Evolutionary conservation across 1,284 basidiomycete genomes (phyloP).

Genomic region (Ganoderma sinense): DNA sequence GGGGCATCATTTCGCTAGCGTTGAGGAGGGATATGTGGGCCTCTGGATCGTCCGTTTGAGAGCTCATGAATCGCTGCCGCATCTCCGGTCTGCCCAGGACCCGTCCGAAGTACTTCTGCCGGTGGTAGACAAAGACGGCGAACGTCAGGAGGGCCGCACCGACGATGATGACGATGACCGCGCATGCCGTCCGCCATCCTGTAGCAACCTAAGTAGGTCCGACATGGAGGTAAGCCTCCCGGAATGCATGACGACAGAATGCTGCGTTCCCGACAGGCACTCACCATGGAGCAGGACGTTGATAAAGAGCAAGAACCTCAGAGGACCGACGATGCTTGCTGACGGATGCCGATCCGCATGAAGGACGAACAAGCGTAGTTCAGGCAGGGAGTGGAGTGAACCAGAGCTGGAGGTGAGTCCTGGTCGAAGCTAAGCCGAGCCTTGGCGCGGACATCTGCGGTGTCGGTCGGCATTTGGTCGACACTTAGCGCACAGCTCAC

Average conservation of each 20-base stretch:
- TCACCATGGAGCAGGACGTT: constrained; percentile 5
- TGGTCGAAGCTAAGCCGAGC: background rate
- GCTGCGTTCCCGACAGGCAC: background rate
- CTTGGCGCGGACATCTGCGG: background rate
- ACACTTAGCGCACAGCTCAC: background rate
- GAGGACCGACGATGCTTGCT: background rate
- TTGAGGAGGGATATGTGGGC: constrained; percentile 22
- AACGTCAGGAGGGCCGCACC: constrained; percentile 28
- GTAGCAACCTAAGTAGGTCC: constrained; percentile 21
- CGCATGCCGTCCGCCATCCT: constrained; percentile 29
- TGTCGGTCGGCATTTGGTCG: background rate
- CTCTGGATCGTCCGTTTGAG: constrained; percentile 25
- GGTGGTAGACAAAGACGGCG: constrained; percentile 21
- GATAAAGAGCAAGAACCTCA: background rate
- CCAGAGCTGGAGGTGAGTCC: background rate
- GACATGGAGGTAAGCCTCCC: background rate
- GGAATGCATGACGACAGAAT: background rate
- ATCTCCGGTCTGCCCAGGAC: constrained; percentile 15
- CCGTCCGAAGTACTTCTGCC: constrained; percentile 16
- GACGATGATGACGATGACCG: constrained; percentile 27
- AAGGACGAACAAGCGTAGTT: background rate
- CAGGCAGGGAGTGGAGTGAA: background rate
- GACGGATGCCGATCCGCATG: background rate
- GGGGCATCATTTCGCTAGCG: constrained; percentile 8
- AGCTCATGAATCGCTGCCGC: constrained; percentile 26